Base-by-base conservation (phyloP, 139 green algal species). In the Tetradesmus lagerheimii region DNA sequence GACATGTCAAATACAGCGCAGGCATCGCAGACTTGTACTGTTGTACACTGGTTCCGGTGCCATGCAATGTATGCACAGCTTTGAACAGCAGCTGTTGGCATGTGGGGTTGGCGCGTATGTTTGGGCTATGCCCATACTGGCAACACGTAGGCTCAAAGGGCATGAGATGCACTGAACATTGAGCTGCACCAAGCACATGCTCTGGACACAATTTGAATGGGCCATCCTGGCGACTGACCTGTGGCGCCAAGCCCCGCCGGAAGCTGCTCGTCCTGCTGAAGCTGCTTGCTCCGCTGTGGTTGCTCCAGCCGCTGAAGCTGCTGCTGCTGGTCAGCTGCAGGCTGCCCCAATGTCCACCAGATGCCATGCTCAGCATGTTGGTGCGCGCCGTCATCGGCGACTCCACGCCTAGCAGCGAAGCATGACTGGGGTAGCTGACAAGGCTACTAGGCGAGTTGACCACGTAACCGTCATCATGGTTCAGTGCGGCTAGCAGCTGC, bases 361-460 rank as follows among this genome's bases (percentile, higher is more conserved):
- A 85, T 27, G 41, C 41, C 39, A 66, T 39, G 41, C 79, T 85
- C 41, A 67, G 41, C 79, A 34, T 64, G 27, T 37, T 27, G 8
- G 79, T 66, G 27, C 79, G n/a, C 6, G 12, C 79, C 14, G 41
- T 35, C 41, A 31, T 39, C 1, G 79, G 79, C n/a, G 41, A 67
- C 2, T 71, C 57, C 57, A 71, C 57, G 12, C 57, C 57, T 31
- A 71, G 31, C 57, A n/a, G 4, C 25, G 57, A 71, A 20, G 57
- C 57, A 8, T 78, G 67, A 29, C 67, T 78, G 67, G 31, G 31
- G 27, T 89, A 45, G 83, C 38, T 81, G 38, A 41, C 62, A 4
- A 80, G 37, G 62, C 83, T 89, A 62, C 27, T 18, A 16, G 83
- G 83, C 1, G 64, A 67, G 57, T 80, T 89, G 5, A 89, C 38